Conservation (phyloP, 2,329 filamentous ascomycete species). For the Paraphoma chrysanthemicola region DNA sequence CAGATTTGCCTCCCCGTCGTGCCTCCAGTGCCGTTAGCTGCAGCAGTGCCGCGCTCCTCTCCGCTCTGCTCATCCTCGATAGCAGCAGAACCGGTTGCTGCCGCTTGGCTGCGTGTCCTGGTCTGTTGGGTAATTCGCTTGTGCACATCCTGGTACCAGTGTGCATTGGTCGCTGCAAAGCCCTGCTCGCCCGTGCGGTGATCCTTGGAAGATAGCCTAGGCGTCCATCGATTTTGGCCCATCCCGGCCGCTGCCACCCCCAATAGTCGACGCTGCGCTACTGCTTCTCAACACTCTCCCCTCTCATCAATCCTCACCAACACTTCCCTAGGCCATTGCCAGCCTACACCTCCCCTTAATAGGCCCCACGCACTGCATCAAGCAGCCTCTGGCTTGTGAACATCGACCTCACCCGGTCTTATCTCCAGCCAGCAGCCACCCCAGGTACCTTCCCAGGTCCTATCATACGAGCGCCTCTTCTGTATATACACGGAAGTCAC, state of each 20-base stretch:
- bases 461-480: slow-evolving; percentile 15
- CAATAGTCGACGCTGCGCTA: slow-evolving; percentile 29
- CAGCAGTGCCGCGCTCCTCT: slow-evolving; percentile 9
- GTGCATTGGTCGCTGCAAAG: slow-evolving; percentile 16
- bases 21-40: not conserved
- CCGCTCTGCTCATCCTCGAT: slow-evolving; percentile 10
- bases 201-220: slow-evolving; percentile 15
- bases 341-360: slow-evolving; percentile 42
- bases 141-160: slow-evolving; percentile 25
- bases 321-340: slow-evolving; percentile 41
- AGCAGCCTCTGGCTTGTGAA: slow-evolving; percentile 18
- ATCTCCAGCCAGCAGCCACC: slow-evolving; percentile 23
- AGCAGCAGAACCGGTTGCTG: slow-evolving; percentile 32
- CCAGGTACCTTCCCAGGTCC: slow-evolving; percentile 27
- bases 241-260: slow-evolving; percentile 34
- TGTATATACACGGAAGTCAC: slow-evolving; percentile 34
- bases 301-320: slow-evolving; percentile 28
- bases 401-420: slow-evolving; percentile 12
- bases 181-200: slow-evolving; percentile 8
- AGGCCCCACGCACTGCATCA: slow-evolving; percentile 26
- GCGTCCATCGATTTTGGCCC: slow-evolving; percentile 35
- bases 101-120: slow-evolving; percentile 32
- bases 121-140: slow-evolving; percentile 8
- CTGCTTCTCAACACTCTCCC: slow-evolving; percentile 42
- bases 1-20: not conserved